phyloP scores from a whole-genome alignment of 169 alveolate genomes.

The Eimeria maxima region DNA sequence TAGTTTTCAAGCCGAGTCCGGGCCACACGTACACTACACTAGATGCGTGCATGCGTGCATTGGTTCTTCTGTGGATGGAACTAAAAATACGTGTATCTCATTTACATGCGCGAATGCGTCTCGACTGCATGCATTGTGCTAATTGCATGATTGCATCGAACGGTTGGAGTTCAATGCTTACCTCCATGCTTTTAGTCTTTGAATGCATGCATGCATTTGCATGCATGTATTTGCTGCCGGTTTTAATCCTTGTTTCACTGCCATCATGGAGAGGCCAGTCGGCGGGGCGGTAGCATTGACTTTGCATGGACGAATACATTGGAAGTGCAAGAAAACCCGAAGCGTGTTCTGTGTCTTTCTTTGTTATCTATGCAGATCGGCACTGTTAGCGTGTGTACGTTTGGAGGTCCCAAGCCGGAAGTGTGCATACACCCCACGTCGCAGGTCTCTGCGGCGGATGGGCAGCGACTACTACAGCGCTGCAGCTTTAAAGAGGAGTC shows the following conservation, averaged over 20 bases:
- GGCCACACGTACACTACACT: neutral
- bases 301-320: neutral
- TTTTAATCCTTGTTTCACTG: too few species aligned
- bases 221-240: neutral
- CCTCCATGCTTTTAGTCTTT: neutral
- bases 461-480: slow-evolving; percentile 78
- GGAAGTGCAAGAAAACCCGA: neutral
- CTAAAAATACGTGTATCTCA: neutral
- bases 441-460: slow-evolving; percentile 85
- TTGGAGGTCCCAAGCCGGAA: slow-evolving; percentile 82
- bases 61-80: neutral
- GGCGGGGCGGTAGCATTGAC: too few species aligned
- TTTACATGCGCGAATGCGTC: neutral
- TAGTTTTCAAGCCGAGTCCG: slow-evolving; percentile 77
- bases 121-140: neutral
- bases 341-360: neutral
- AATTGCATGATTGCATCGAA: neutral
- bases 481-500: slow-evolving; percentile 87
- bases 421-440: slow-evolving; percentile 81
- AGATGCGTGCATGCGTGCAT: neutral
- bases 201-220: neutral
- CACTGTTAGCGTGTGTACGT: slow-evolving; percentile 76
- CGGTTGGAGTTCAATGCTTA: neutral
- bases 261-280: too few species aligned
- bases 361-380: slow-evolving; percentile 52